These are phyloP conservation scores for Penicillium goetzii DNA, from an alignment of 495 filamentous ascomycete genomes.

Conservation along the genomic window DNA sequence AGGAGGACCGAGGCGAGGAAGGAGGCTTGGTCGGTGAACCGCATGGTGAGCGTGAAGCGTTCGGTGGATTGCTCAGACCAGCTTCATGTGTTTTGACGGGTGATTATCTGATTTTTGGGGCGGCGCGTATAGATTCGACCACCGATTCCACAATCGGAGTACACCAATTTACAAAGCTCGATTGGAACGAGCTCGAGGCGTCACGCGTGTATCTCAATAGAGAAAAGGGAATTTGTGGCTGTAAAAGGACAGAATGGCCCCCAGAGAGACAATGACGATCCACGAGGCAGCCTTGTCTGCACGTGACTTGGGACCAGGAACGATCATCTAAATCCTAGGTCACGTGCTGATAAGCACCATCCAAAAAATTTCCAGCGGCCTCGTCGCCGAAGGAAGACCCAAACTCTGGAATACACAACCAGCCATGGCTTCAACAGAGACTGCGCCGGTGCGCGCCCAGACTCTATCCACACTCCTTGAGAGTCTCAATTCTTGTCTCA, in stretches of 20 bases:
- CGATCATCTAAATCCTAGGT: not conserved
- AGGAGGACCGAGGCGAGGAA: constrained; percentile 38
- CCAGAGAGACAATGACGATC: constrained; percentile 14
- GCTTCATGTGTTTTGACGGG: constrained; percentile 15
- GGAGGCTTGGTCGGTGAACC: constrained; percentile 38
- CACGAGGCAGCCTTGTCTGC: not conserved
- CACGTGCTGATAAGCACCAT: constrained; percentile 47
- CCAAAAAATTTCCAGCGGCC: constrained; percentile 35
- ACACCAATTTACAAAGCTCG: constrained; percentile 7
- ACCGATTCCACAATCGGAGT: constrained; percentile 3
- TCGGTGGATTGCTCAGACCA: constrained; percentile 17
- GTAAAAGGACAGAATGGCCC: constrained; percentile 22
- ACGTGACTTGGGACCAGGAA: constrained; percentile 12
- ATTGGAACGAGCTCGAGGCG: not conserved
- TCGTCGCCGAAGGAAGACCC: not conserved
- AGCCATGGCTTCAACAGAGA: constrained; percentile 34
- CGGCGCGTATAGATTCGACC: not conserved
- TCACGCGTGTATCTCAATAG: not conserved
- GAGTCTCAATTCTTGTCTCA: constrained; percentile 64
- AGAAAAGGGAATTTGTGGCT: not conserved
- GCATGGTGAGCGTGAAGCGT: constrained; percentile 40
- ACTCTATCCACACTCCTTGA: constrained; percentile 61
- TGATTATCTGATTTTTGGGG: constrained; percentile 3
- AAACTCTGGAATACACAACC: constrained; percentile 13
- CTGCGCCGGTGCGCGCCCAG: constrained; percentile 29